Evolutionary conservation across 352 stramenopile species (phyloP).

Genomic region (Phytophthora colocasiae): DNA sequence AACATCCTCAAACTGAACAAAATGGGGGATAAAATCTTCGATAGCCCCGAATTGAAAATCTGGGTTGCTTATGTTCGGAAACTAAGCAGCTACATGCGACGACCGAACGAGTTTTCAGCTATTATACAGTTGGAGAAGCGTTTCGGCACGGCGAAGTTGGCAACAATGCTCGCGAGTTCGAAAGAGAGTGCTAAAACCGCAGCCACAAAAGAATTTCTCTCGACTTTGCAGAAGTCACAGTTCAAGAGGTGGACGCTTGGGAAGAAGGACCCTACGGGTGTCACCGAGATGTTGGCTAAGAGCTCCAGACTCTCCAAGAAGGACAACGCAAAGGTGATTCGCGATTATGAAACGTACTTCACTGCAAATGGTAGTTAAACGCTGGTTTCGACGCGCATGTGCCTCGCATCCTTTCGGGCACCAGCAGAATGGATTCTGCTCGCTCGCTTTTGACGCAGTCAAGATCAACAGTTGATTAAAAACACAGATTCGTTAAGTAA

Average conservation of each 20-base stretch:
- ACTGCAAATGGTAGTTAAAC: too few relatives aligned
- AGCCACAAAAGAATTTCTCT: background rate
- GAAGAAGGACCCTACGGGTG: background rate
- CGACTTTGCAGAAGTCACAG: background rate
- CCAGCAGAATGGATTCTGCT: too few relatives aligned
- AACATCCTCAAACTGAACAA: conserved; percentile 1
- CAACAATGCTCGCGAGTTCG: background rate
- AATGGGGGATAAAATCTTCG: background rate
- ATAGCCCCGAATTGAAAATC: background rate
- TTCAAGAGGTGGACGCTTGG: background rate
- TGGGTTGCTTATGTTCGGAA: conserved; percentile 4
- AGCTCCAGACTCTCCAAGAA: background rate
- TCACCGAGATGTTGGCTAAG: background rate
- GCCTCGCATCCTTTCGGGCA: too few relatives aligned
- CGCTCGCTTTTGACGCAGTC: too few relatives aligned
- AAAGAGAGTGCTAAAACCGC: background rate
- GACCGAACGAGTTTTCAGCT: background rate
- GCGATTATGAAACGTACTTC: background rate
- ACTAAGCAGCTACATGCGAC: background rate
- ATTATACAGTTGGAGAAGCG: background rate
- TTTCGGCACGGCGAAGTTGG: background rate
- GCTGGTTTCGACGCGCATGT: too few relatives aligned
- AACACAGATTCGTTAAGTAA: too few relatives aligned
- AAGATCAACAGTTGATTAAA: too few relatives aligned
- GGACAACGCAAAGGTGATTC: background rate